These are phyloP conservation scores for Cladosporium oxysporum DNA, from an alignment of 2,329 filamentous ascomycete species.

Conservation along the genomic window DNA sequence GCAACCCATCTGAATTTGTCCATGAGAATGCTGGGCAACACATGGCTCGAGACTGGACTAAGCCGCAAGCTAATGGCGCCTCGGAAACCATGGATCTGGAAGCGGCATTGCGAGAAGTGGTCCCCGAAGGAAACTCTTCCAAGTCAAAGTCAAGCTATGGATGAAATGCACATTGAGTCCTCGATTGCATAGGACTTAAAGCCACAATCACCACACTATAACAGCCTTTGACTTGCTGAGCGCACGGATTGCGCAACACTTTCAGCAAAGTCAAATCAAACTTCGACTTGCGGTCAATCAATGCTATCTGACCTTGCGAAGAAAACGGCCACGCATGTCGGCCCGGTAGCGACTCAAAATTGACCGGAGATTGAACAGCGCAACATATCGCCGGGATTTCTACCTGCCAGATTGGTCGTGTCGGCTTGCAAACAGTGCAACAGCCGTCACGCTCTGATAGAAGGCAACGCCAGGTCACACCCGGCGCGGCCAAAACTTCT, in stretches of 20 bases:
- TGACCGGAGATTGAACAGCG: background rate
- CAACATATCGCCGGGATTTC: background rate
- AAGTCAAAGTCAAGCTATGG: slow-evolving; percentile 17
- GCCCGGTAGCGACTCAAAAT: background rate
- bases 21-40: slow-evolving; percentile 13
- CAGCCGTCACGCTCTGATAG: background rate
- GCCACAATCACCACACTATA: background rate
- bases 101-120: slow-evolving; percentile 26
- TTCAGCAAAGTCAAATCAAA: background rate
- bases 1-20: slow-evolving; percentile 18
- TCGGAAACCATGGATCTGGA: slow-evolving; percentile 30
- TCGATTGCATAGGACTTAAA: background rate
- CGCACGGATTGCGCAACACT: background rate
- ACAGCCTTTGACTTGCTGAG: background rate
- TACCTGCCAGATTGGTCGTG: background rate
- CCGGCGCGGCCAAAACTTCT: background rate
- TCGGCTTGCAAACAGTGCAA: background rate
- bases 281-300: background rate
- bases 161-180: background rate
- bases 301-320: background rate
- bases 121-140: slow-evolving; percentile 9
- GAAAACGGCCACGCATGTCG: background rate
- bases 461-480: background rate
- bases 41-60: slow-evolving; percentile 25
- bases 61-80: slow-evolving; percentile 11